A percentile compares a stretch with the other conserved stretches of the same genome.
Conservation (phyloP, 805 yeast genomes). For the Blastobotrys parvus region DNA sequence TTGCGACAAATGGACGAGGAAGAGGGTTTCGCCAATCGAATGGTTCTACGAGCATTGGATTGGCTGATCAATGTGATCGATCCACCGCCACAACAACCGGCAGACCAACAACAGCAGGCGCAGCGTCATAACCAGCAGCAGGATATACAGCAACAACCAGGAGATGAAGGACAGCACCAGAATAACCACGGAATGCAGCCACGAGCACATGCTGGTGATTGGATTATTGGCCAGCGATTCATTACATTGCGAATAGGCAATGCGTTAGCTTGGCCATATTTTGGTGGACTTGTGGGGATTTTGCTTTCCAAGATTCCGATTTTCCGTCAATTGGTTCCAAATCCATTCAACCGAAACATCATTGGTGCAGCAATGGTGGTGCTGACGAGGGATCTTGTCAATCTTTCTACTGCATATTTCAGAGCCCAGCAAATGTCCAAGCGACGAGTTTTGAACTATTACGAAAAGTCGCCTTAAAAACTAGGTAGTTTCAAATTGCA, state of each 20-base stretch:
- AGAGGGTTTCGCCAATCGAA: neutral
- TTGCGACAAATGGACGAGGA: neutral
- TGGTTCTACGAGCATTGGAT: neutral
- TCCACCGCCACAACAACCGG: neutral
- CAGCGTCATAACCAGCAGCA: neutral
- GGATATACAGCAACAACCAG: neutral
- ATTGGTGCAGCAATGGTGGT: slow-evolving; percentile 19
- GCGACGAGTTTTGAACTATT: slow-evolving; percentile 14
- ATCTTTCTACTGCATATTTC: slow-evolving; percentile 18
- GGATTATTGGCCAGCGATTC: slow-evolving; percentile 15
- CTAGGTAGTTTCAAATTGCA: too few relatives aligned
- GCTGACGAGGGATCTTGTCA: slow-evolving; percentile 18
- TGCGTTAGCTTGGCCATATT: slow-evolving; percentile 14
- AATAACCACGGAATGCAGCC: too few relatives aligned
- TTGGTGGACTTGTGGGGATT: slow-evolving; percentile 15
- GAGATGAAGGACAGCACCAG: neutral
- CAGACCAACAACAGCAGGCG: neutral
- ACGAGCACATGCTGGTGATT: slow-evolving; percentile 8
- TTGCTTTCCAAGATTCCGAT: slow-evolving; percentile 10
- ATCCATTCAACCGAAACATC: slow-evolving; percentile 19
- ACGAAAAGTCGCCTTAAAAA: slow-evolving; percentile 5
- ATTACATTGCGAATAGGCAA: slow-evolving; percentile 12
- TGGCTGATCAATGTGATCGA: neutral
- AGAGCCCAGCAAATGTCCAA: slow-evolving; percentile 11
- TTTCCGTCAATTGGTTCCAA: slow-evolving; percentile 12